Evolutionary conservation across 352 stramenopile species (phyloP).

Genomic region (Lagenidium sp.): DNA sequence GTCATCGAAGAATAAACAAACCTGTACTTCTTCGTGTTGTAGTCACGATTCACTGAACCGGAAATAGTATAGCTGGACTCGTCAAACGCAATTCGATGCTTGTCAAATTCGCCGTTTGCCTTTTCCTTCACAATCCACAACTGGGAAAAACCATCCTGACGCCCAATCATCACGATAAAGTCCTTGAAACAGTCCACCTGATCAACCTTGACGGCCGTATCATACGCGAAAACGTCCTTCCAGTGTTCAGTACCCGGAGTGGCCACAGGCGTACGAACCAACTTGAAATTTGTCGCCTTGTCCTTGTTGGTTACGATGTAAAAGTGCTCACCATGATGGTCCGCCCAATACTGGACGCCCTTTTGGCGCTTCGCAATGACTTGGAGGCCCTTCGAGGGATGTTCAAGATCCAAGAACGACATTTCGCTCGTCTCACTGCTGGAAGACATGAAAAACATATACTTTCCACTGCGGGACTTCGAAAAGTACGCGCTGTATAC

Average conservation of each 20-base stretch:
- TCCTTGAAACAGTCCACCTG: slow-evolving; percentile 83
- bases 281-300: slow-evolving; percentile 90
- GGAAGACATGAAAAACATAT: slow-evolving; percentile 83
- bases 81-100: slow-evolving; percentile 76
- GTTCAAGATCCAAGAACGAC: slow-evolving; percentile 61
- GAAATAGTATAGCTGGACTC: slow-evolving; percentile 88
- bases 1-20: slow-evolving; percentile 92
- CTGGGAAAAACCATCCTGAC: slow-evolving; percentile 80
- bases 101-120: slow-evolving; percentile 18
- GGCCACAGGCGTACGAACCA: slow-evolving; percentile 65
- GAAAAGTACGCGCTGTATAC: slow-evolving; percentile 88
- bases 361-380: slow-evolving; percentile 61
- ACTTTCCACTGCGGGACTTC: slow-evolving; percentile 91
- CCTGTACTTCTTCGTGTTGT: slow-evolving; percentile 82
- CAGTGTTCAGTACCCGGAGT: slow-evolving; percentile 60
- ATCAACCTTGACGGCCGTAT: slow-evolving; percentile 76
- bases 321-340: slow-evolving; percentile 85
- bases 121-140: slow-evolving; percentile 76
- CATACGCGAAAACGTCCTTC: slow-evolving; percentile 84
- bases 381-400: slow-evolving; percentile 32
- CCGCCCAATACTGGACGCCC: slow-evolving; percentile 73
- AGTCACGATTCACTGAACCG: slow-evolving; percentile 76
- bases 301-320: slow-evolving; percentile 94
- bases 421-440: slow-evolving; percentile 91
- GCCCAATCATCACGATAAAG: slow-evolving; percentile 80